A percentile compares a stretch with the other conserved stretches of the same genome.
Conservation (phyloP, 192 early-diverging fungal species). For the Coemansia sp. region DNA sequence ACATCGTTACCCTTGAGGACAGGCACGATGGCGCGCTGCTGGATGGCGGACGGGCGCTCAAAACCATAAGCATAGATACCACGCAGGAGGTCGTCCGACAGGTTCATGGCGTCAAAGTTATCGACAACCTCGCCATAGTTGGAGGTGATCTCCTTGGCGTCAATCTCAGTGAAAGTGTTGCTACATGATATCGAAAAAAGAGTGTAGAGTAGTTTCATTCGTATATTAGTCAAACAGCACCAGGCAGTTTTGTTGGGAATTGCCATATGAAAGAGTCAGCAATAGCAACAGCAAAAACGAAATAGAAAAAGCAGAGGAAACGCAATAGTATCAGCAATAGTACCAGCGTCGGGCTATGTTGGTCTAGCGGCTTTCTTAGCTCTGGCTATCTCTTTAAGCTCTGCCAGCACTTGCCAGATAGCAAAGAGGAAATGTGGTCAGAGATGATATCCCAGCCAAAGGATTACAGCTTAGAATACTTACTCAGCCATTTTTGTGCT, state of each 20-base stretch:
- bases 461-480: conserved; percentile 18
- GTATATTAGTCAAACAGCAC: too few relatives aligned
- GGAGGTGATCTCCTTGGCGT: conserved; percentile 64
- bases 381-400: too few relatives aligned
- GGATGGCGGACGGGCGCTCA: conserved; percentile 95
- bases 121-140: conserved; percentile 96
- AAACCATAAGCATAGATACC: conserved; percentile 99
- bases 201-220: neutral
- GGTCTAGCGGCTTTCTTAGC: neutral
- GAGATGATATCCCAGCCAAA: neutral
- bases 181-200: conserved; percentile 7
- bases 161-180: conserved; percentile 26
- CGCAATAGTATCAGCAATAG: neutral
- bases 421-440: neutral
- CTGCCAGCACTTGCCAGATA: neutral
- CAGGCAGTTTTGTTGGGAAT: too few relatives aligned
- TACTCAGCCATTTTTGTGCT: conserved; percentile 48
- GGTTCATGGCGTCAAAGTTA: conserved; percentile 95
- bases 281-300: neutral
- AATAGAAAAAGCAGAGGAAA: too few relatives aligned
- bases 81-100: conserved; percentile 87
- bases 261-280: too few relatives aligned
- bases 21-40: conserved; percentile 95
- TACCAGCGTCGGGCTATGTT: neutral
- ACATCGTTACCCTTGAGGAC: conserved; percentile 96